A percentile compares a stretch with the other conserved stretches of the same genome.
phyloP scores from a whole-genome alignment of 1,139 yeast genomes.

The Meyerozyma sp. region DNA sequence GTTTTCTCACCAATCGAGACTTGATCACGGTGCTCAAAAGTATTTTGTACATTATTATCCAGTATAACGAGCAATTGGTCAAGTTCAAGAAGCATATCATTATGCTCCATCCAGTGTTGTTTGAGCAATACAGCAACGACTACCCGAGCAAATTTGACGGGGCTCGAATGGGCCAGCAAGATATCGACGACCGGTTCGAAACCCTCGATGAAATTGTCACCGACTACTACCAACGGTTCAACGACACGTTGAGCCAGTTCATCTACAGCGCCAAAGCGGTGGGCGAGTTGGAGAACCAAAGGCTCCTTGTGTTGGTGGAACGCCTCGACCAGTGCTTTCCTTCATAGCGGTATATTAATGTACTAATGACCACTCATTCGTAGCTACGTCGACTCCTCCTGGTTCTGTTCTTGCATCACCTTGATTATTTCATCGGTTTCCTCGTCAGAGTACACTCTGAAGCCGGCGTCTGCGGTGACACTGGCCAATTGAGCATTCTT shows the following conservation, averaged over 20 bases:
- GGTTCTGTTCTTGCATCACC: slow-evolving; percentile 65
- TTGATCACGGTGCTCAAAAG: slow-evolving; percentile 45
- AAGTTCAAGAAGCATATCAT: slow-evolving; percentile 54
- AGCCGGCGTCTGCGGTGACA: slow-evolving; percentile 83
- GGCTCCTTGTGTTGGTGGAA: slow-evolving; percentile 47
- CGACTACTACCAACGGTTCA: slow-evolving; percentile 51
- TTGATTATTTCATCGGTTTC: slow-evolving; percentile 80
- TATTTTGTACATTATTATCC: slow-evolving; percentile 43
- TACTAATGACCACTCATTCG: background rate
- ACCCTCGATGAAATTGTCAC: slow-evolving; percentile 45
- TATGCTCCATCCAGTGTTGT: slow-evolving; percentile 43
- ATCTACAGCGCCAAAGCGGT: slow-evolving; percentile 49
- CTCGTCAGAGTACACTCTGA: slow-evolving; percentile 78
- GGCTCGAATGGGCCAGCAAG: slow-evolving; percentile 30
- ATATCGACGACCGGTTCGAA: slow-evolving; percentile 36
- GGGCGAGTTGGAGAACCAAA: slow-evolving; percentile 63
- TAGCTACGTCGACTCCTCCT: slow-evolving; percentile 20
- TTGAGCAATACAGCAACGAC: slow-evolving; percentile 31
- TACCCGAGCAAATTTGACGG: slow-evolving; percentile 37
- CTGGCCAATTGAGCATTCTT: slow-evolving; percentile 94
- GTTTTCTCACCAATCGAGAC: slow-evolving; percentile 59
- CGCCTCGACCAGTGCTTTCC: slow-evolving; percentile 44
- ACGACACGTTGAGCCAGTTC: slow-evolving; percentile 48
- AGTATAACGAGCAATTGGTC: slow-evolving; percentile 50
- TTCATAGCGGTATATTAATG: background rate